Conservation (phyloP, 768 basidiomycete genomes). For the Termitomyces sp. region DNA sequence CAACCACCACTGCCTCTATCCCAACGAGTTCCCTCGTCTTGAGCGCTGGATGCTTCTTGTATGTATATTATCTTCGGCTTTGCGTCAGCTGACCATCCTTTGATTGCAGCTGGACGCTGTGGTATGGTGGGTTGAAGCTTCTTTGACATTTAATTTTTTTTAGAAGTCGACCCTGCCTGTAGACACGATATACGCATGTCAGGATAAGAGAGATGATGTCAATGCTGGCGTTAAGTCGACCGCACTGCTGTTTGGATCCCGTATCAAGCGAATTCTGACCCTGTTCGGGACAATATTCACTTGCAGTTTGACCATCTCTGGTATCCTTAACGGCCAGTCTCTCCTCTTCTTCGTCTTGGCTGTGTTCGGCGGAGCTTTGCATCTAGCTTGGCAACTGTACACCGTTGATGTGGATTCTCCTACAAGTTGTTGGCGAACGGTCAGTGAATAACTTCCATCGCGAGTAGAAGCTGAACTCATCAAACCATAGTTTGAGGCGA, state of each 20-base stretch:
- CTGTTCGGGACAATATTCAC: constrained; percentile 29
- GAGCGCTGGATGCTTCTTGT: constrained; percentile 3
- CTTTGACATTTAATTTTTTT: background rate
- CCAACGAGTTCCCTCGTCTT: background rate
- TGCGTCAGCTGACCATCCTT: background rate
- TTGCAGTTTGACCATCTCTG: constrained; percentile 19
- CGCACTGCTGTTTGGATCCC: constrained; percentile 51
- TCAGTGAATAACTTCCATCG: background rate
- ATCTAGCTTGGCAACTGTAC: constrained; percentile 10
- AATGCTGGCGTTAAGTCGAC: constrained; percentile 59
- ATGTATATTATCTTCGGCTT: background rate
- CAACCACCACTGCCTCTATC: constrained; percentile 2
- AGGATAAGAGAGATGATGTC: constrained; percentile 55
- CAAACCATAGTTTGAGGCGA: constrained; percentile 4
- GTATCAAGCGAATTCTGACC: constrained; percentile 39
- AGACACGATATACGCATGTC: constrained; percentile 61
- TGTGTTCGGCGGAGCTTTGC: constrained; percentile 4
- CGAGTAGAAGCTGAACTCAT: background rate
- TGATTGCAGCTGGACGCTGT: constrained; percentile 12
- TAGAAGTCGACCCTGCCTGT: background rate
- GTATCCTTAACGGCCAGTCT: constrained; percentile 22
- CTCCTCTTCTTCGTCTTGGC: constrained; percentile 2
- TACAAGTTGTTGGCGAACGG: constrained; percentile 10
- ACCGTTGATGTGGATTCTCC: constrained; percentile 10
- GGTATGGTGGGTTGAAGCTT: constrained; percentile 12